Conservation (phyloP, 2,329 filamentous ascomycete species). For the Fusarium anguioides region DNA sequence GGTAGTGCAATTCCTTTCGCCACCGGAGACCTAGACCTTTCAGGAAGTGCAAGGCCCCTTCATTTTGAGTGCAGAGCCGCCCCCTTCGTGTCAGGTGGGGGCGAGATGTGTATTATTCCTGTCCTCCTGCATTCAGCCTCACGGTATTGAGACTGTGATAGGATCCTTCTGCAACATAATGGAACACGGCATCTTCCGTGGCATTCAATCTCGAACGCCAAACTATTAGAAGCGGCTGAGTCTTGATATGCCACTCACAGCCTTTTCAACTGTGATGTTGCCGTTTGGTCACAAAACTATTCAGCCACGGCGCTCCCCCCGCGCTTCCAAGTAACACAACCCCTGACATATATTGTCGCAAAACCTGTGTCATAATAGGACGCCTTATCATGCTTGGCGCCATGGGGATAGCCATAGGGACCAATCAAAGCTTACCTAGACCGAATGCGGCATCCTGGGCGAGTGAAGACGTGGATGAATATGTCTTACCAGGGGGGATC, state of each 20-base stretch:
- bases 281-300: neutral
- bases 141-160: conserved; percentile 18
- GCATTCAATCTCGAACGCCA: neutral
- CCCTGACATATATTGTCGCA: conserved; percentile 18
- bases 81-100: neutral
- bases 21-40: conserved; percentile 26
- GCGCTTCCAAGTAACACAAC: conserved; percentile 6
- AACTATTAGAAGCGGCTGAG: conserved; percentile 28
- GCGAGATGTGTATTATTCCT: conserved; percentile 22
- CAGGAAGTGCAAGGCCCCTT: neutral
- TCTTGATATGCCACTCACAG: conserved; percentile 13
- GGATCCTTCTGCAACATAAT: neutral
- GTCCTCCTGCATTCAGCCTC: conserved; percentile 35
- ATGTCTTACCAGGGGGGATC: conserved; percentile 1
- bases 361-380: neutral
- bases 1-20: conserved; percentile 19
- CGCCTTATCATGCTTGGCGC: conserved; percentile 23
- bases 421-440: neutral
- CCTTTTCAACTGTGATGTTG: conserved; percentile 8
- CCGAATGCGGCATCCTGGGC: conserved; percentile 31
- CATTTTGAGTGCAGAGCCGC: conserved; percentile 4
- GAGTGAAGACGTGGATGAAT: too few species aligned
- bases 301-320: conserved; percentile 28
- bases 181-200: conserved; percentile 12
- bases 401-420: conserved; percentile 4